Conservation (phyloP, 208 protist species). For the Leishmania mexicana region DNA sequence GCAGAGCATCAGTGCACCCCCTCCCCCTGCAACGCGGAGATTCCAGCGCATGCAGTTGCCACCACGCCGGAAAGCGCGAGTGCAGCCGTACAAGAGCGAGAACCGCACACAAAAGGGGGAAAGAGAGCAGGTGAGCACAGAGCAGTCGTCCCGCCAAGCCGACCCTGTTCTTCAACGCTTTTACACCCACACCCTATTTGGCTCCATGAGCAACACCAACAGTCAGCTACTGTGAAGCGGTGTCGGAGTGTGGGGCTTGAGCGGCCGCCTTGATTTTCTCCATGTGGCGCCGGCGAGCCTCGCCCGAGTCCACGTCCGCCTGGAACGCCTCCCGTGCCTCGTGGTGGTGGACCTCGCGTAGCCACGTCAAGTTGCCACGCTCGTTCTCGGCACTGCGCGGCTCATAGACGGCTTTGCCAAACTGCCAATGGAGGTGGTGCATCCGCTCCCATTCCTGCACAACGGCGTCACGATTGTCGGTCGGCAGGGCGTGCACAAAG, state of each 20-base stretch:
- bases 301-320: constrained; percentile 56
- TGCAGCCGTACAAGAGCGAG: not conserved
- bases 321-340: constrained; percentile 58
- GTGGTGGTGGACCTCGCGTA: constrained; percentile 77
- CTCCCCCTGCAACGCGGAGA: not conserved
- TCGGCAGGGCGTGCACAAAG: constrained; percentile 84
- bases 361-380: constrained; percentile 87
- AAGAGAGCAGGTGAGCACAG: not conserved
- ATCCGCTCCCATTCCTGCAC: constrained; percentile 90
- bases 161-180: not conserved
- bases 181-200: not conserved
- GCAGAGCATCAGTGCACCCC: not conserved
- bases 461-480: constrained; percentile 72
- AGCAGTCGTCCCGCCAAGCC: not conserved
- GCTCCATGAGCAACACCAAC: too few species aligned
- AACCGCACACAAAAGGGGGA: not conserved
- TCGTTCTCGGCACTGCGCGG: constrained; percentile 71
- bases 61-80: not conserved
- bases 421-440: constrained; percentile 92
- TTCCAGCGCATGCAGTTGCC: not conserved
- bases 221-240: not conserved
- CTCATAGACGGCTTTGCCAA: constrained; percentile 88
- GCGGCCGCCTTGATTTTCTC: constrained; percentile 59
- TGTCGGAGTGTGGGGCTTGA: not conserved
- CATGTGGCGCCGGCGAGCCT: constrained; percentile 75